phyloP scores from a whole-genome alignment of 306 rosid species.

The Leucaena leucocephala region DNA sequence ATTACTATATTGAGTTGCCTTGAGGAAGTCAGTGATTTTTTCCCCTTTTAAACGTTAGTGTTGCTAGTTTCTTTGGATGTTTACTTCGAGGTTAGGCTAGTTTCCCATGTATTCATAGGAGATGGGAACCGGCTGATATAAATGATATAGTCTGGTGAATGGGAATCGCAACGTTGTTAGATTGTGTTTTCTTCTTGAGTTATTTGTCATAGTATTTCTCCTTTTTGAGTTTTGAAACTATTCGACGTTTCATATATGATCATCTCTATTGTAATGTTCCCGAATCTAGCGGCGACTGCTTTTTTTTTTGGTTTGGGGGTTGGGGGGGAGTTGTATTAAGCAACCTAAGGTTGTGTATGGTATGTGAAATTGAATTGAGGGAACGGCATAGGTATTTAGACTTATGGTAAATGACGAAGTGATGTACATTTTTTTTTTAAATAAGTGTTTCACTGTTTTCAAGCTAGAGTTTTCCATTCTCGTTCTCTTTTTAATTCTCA shows the following conservation, averaged over 20 bases:
- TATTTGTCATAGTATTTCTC: conserved; percentile 13
- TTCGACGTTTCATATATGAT: not conserved
- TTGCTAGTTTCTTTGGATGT: conserved; percentile 49
- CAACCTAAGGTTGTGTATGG: not conserved
- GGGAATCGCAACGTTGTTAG: conserved; percentile 31
- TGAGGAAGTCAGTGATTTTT: conserved; percentile 48
- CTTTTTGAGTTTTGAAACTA: conserved; percentile 5
- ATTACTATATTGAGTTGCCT: conserved; percentile 55
- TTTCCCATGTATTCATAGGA: conserved; percentile 49
- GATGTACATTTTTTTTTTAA: too few species aligned
- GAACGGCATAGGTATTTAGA: too few species aligned
- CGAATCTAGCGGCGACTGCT: not conserved
- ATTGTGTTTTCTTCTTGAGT: conserved; percentile 16
- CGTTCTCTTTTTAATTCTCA: not conserved
- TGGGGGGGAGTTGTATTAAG: not conserved
- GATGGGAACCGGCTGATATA: conserved; percentile 45
- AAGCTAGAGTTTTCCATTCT: not conserved
- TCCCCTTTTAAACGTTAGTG: conserved; percentile 36
- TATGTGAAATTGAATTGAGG: not conserved
- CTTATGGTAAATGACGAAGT: too few species aligned
- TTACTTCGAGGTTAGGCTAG: conserved; percentile 44
- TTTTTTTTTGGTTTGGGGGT: too few species aligned
- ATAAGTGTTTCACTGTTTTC: too few species aligned
- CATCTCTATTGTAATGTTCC: conserved; percentile 9
- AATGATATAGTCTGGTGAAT: conserved; percentile 37